Base-by-base conservation (phyloP, 1,284 basidiomycete species). In the Cryptococcus maquisensis region DNA sequence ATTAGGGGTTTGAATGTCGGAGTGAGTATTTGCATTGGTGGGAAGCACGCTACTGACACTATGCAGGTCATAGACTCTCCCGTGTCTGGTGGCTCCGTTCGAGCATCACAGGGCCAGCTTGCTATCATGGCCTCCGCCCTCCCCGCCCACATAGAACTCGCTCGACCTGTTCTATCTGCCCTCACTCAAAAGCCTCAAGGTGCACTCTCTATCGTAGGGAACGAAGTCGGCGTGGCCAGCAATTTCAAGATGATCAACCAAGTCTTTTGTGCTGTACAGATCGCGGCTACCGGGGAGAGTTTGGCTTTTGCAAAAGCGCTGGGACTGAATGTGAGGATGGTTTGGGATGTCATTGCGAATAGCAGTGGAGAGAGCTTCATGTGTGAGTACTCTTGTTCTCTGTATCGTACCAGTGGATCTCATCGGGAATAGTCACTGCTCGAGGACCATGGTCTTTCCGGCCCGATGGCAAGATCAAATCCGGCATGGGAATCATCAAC, bases 301-400 rank as follows among this genome's bases (percentile, higher is more conserved):
- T 68, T 76, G 49, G 69, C 72, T 0, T 63, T 77, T 9, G 72
- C 71, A 1, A 63, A 63, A 13, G 69, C 63, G 32, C 55, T 74
- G 32, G 74, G 72, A 1, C 57, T 76, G 35, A 72, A 75, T 39
- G 64, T 66, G 1, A 62, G 64, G 24, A 63, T 71, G 47, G 57
- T 68, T 1, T 69, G 74, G 55, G 67, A 74, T 36, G 54, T 69
- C 36, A 65, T 77, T 51, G 60, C 54, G 26, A 58, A 55, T 2
- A 64, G 71, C 3, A 62, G 64, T n/a, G 74, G 74, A 3, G 59
- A 65, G 49, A 68, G 64, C 50, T 77, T 76, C 65, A 77, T 77
- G 75, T 73, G 71, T 67, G 51, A 62, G 63, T 59, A 3, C 13
- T 12, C 23, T 26, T 2, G 10, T 18, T 2, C 20, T 16, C 6